Evolutionary conservation across 345 rosid genomes (phyloP).

Genomic region (Gossypium herbaceum): DNA sequence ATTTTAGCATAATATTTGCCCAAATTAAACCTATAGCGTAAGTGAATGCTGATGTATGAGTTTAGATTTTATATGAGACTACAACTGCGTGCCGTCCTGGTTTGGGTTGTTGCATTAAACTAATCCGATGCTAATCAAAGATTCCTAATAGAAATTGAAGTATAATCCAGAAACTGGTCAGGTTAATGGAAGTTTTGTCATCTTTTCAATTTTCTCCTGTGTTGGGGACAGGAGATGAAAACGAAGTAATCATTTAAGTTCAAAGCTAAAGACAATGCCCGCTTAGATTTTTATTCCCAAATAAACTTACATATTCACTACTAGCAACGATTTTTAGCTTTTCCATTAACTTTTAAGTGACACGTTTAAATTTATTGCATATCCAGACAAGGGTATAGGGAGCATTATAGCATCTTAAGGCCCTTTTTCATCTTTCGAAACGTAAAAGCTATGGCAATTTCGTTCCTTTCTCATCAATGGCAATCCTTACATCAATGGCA

Average conservation of each 20-base stretch:
- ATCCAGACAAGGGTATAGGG: neutral
- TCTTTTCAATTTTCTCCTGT: conserved; percentile 10
- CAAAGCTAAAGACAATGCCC: conserved; percentile 22
- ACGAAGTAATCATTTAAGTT: conserved; percentile 15
- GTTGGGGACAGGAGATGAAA: conserved; percentile 1
- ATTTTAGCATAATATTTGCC: too few species aligned
- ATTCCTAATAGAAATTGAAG: conserved; percentile 18
- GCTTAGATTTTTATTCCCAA: conserved; percentile 15
- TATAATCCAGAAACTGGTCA: conserved; percentile 15
- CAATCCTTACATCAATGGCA: conserved; percentile 7
- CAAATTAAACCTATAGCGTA: too few species aligned
- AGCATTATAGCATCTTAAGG: too few species aligned
- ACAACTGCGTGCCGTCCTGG: conserved; percentile 28
- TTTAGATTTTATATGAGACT: neutral
- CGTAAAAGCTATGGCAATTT: conserved; percentile 27
- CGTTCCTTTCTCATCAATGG: conserved; percentile 9
- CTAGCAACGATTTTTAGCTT: conserved; percentile 19
- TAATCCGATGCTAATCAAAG: conserved; percentile 20
- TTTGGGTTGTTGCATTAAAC: conserved; percentile 16
- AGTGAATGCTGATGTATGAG: neutral
- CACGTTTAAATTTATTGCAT: too few species aligned
- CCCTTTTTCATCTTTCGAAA: too few species aligned
- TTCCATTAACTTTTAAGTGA: conserved; percentile 16
- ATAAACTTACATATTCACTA: neutral
- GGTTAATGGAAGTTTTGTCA: conserved; percentile 3